Conservation (phyloP, 2,329 filamentous ascomycete genomes). For the Chaetomium olivaceum region DNA sequence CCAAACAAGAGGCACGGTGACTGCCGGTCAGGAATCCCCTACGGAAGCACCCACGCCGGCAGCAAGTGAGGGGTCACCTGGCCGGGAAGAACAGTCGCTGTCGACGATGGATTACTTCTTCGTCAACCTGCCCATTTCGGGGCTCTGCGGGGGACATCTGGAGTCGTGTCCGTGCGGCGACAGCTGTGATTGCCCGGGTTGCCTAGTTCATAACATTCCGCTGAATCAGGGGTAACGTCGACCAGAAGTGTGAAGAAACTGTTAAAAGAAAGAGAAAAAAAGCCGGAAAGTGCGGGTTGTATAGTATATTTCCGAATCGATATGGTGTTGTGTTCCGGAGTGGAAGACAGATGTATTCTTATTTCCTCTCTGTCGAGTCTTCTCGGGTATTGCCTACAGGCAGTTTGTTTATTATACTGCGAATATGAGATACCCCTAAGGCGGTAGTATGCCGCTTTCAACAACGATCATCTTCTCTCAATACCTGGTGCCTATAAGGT, state of each 20-base stretch:
- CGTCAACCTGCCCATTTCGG: constrained; percentile 53
- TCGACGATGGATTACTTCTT: constrained; percentile 60
- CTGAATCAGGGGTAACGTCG: neutral
- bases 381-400: no score
- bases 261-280: no score
- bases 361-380: neutral
- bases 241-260: neutral
- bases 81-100: constrained; percentile 52
- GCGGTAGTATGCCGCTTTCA: neutral
- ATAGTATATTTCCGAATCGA: neutral
- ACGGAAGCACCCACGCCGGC: constrained; percentile 46
- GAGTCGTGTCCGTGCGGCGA: constrained; percentile 59
- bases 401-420: neutral
- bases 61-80: constrained; percentile 47
- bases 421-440: constrained; percentile 1
- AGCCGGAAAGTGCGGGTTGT: neutral
- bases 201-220: constrained; percentile 48
- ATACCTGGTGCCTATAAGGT: neutral
- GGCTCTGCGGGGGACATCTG: constrained; percentile 52
- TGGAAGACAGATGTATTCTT: neutral
- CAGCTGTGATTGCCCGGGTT: constrained; percentile 60
- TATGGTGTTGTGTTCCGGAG: neutral
- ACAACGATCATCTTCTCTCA: neutral
- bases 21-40: constrained; percentile 36
- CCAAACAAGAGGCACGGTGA: constrained; percentile 14